phyloP scores from a whole-genome alignment of 164 flowering plant species.

The Sedum album region DNA sequence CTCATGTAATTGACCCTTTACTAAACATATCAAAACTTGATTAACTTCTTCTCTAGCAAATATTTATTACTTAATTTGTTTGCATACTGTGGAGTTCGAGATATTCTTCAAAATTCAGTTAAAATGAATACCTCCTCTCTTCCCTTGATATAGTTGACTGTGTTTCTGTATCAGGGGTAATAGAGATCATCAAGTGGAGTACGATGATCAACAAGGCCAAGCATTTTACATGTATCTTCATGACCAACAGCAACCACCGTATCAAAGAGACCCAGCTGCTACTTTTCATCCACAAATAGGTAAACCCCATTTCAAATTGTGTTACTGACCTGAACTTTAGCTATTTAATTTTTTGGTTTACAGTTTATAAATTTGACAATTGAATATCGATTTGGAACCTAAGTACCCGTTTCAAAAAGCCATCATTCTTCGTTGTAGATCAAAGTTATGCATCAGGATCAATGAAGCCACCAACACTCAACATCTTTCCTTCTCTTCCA shows the following conservation, averaged over 20 bases:
- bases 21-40: background rate
- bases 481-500: slow-evolving; percentile 7
- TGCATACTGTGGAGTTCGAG: background rate
- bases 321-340: background rate
- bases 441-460: slow-evolving; percentile 2
- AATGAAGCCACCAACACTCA: slow-evolving; percentile 1
- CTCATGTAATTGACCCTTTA: slow-evolving; percentile 1
- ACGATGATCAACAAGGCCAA: background rate
- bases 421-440: background rate
- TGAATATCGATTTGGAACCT: no score
- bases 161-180: background rate
- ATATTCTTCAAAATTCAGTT: background rate
- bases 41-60: background rate
- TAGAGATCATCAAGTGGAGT: background rate
- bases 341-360: no score
- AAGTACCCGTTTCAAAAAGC: background rate
- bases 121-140: background rate
- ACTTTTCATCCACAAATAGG: background rate
- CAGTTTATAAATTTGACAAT: no score
- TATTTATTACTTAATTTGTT: background rate
- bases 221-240: background rate
- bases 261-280: background rate
- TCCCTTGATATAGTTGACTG: background rate
- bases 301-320: background rate
- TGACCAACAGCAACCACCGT: background rate